These are phyloP conservation scores for Syzygium aromaticum DNA, from an alignment of 345 rosid species.

Conservation along the genomic window DNA sequence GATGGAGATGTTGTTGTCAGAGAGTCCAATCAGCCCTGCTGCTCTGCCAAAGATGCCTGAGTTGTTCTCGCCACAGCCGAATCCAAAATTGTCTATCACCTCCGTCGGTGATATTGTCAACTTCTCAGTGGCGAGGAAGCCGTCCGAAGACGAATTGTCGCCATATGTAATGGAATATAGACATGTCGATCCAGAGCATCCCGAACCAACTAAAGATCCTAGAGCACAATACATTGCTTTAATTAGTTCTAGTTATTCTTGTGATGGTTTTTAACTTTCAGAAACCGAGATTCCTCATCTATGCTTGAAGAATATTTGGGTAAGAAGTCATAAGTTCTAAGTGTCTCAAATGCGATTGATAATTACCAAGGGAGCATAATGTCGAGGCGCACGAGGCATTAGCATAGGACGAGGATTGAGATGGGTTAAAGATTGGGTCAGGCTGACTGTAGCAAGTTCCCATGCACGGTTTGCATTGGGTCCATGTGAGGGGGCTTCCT, in stretches of 20 bases:
- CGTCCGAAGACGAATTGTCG: conserved; percentile 3
- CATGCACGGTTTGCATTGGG: conserved; percentile 19
- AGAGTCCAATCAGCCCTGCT: conserved; percentile 5
- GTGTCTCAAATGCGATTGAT: too few relatives aligned
- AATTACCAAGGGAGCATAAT: background rate
- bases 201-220: background rate
- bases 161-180: conserved; percentile 5
- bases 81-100: conserved; percentile 5
- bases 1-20: conserved; percentile 1
- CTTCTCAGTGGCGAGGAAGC: conserved; percentile 2
- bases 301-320: too few relatives aligned
- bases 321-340: too few relatives aligned
- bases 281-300: background rate
- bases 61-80: conserved; percentile 22
- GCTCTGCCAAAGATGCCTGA: background rate
- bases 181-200: conserved; percentile 10
- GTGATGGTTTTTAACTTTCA: background rate
- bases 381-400: conserved; percentile 5
- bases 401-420: conserved; percentile 6
- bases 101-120: background rate
- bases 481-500: conserved; percentile 25
- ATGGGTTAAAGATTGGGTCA: conserved; percentile 11
- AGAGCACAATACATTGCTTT: background rate
- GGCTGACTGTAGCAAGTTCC: conserved; percentile 8
- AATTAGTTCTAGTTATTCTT: too few relatives aligned